Percentiles rank a stretch among this genome's conserved stretches.
phyloP scores from a whole-genome alignment of 169 alveolate species.

The Plasmodium gonderi region DNA sequence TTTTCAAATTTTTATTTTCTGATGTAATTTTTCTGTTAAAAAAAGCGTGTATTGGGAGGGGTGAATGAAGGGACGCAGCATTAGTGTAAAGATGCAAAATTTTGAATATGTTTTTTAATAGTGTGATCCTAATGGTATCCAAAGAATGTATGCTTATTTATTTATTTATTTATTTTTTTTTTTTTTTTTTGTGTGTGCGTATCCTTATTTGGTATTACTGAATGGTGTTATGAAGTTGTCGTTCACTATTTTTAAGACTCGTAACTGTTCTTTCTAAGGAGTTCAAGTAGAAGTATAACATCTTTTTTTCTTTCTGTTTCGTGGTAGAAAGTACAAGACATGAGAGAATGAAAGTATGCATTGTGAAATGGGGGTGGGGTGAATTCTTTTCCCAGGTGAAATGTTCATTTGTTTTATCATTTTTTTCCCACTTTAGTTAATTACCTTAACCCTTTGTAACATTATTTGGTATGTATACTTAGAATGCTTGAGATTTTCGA shows the following conservation, averaged over 20 bases:
- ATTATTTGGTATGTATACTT: constrained; percentile 64
- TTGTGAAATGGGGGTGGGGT: neutral
- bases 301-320: constrained; percentile 55
- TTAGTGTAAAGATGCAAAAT: neutral
- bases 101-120: neutral
- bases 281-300: constrained; percentile 48
- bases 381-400: neutral
- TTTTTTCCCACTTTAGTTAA: neutral
- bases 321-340: neutral
- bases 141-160: neutral
- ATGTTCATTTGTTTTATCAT: neutral
- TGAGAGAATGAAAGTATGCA: neutral
- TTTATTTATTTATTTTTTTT: neutral
- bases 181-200: neutral
- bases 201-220: constrained; percentile 24
- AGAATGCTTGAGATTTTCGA: constrained; percentile 62
- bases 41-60: neutral
- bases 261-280: constrained; percentile 60
- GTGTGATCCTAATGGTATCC: neutral
- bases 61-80: no score
- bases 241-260: constrained; percentile 56
- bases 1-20: constrained; percentile 61
- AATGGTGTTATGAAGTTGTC: constrained; percentile 21
- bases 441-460: constrained; percentile 64
- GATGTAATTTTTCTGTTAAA: constrained; percentile 45